Conservation (phyloP, 2,329 filamentous ascomycete genomes). For the Rhinocladiella mackenziei region DNA sequence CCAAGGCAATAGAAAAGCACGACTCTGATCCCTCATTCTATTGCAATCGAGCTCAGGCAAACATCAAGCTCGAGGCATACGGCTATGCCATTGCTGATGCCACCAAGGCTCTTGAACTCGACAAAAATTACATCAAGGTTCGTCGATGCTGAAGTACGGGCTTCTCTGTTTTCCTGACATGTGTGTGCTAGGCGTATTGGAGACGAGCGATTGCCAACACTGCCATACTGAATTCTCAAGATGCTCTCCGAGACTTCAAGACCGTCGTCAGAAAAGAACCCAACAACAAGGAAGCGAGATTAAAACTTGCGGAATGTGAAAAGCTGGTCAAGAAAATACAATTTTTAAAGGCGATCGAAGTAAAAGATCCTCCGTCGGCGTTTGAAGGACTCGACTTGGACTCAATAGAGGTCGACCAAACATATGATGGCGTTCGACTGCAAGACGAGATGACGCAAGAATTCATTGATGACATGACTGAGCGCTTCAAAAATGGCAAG, state of each 20-base stretch:
- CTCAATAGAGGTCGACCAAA: constrained; percentile 72
- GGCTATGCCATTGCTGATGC: constrained; percentile 90
- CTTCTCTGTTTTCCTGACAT: constrained; percentile 2
- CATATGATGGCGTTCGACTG: constrained; percentile 79
- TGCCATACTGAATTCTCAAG: constrained; percentile 81
- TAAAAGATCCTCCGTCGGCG: constrained; percentile 86
- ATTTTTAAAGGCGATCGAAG: constrained; percentile 92
- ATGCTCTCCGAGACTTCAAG: constrained; percentile 88
- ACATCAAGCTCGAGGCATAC: constrained; percentile 94
- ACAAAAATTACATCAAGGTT: constrained; percentile 85
- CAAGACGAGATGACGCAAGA: constrained; percentile 86
- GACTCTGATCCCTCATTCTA: constrained; percentile 83
- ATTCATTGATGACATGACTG: constrained; percentile 96
- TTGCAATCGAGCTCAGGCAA: constrained; percentile 86
- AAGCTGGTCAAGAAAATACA: constrained; percentile 89
- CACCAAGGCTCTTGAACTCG: constrained; percentile 83
- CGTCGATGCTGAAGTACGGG: constrained; percentile 24
- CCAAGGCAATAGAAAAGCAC: constrained; percentile 79
- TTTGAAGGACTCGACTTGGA: constrained; percentile 87
- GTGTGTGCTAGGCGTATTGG: constrained; percentile 72
- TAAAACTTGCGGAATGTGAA: constrained; percentile 89
- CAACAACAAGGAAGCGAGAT: constrained; percentile 80
- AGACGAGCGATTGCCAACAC: constrained; percentile 86
- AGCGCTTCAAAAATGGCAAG: constrained; percentile 93
- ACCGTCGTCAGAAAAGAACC: constrained; percentile 84